phyloP scores from a whole-genome alignment of 257 asterid genomes.

The Salvia splendens region DNA sequence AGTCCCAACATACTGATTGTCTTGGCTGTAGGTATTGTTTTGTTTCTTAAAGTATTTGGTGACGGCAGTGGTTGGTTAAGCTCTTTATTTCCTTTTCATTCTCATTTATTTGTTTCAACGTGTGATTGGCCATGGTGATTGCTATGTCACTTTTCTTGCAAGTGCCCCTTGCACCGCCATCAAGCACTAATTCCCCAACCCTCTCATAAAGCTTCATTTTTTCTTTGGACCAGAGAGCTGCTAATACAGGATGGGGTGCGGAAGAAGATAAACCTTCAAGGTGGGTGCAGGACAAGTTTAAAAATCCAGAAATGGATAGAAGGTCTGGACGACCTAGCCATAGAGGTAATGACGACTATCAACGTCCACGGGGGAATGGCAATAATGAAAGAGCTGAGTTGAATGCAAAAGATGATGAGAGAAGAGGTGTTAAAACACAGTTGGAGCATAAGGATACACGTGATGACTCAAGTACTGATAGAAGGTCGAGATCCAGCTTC shows the following conservation, averaged over 20 bases:
- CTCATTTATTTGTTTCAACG: neutral
- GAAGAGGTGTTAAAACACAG: constrained; percentile 35
- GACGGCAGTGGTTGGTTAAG: neutral
- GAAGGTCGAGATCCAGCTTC: constrained; percentile 44
- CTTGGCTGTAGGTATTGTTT: neutral
- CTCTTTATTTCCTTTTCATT: neutral
- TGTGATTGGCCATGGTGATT: constrained; percentile 5
- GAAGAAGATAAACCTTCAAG: constrained; percentile 63
- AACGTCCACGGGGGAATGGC: constrained; percentile 33
- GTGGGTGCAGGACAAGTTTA: constrained; percentile 58
- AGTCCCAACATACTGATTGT: neutral
- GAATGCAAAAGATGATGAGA: constrained; percentile 34
- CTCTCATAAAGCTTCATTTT: constrained; percentile 10
- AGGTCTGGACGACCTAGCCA: constrained; percentile 37
- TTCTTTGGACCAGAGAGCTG: constrained; percentile 68
- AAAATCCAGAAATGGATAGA: constrained; percentile 43
- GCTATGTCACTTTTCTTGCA: neutral
- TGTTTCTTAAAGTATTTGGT: neutral
- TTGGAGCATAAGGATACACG: constrained; percentile 33
- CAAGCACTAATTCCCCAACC: neutral
- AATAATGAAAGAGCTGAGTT: constrained; percentile 28
- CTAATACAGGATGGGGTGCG: constrained; percentile 98
- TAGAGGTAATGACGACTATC: constrained; percentile 35
- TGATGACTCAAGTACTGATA: constrained; percentile 36
- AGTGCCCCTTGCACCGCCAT: neutral